Conservation (phyloP, 805 yeast genomes). For the Wickerhamomyces strasburgensis region DNA sequence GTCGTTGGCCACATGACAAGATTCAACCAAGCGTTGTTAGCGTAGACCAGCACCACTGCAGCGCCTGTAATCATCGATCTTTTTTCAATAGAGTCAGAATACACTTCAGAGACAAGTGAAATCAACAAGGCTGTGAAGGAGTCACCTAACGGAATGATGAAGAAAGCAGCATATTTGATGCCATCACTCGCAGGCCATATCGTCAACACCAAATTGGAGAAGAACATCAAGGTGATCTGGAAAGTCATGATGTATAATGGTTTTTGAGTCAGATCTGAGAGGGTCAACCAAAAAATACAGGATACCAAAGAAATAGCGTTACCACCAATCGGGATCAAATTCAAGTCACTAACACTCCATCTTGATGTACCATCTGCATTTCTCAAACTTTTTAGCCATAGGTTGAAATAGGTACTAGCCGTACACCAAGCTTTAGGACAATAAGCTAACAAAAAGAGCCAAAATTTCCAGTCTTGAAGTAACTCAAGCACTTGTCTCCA, state of each 20-base stretch:
- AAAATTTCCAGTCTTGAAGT: constrained; percentile 10
- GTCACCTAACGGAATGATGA: constrained; percentile 11
- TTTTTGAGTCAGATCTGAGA: constrained; percentile 12
- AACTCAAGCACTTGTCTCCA: constrained; percentile 4
- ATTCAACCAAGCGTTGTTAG: constrained; percentile 40
- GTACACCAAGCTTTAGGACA: constrained; percentile 6
- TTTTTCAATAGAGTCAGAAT: constrained; percentile 31
- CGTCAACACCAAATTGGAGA: constrained; percentile 7
- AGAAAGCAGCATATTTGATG: constrained; percentile 14
- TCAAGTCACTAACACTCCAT: constrained; percentile 11
- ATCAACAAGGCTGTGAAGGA: constrained; percentile 10
- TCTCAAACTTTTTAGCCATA: constrained; percentile 15
- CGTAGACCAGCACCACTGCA: constrained; percentile 40
- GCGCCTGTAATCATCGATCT: constrained; percentile 36
- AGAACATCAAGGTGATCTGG: constrained; percentile 5
- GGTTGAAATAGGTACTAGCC: constrained; percentile 12
- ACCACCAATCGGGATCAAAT: constrained; percentile 21
- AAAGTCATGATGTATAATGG: constrained; percentile 5
- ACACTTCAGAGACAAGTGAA: constrained; percentile 15
- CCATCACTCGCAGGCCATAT: constrained; percentile 9
- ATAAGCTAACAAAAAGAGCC: constrained; percentile 14
- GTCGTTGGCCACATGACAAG: constrained; percentile 38
- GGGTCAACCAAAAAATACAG: constrained; percentile 11
- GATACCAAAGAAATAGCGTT: constrained; percentile 13
- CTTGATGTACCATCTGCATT: constrained; percentile 11